These are phyloP conservation scores for Arabidopsis arenosa DNA, from an alignment of 345 rosid genomes.

Conservation along the genomic window DNA sequence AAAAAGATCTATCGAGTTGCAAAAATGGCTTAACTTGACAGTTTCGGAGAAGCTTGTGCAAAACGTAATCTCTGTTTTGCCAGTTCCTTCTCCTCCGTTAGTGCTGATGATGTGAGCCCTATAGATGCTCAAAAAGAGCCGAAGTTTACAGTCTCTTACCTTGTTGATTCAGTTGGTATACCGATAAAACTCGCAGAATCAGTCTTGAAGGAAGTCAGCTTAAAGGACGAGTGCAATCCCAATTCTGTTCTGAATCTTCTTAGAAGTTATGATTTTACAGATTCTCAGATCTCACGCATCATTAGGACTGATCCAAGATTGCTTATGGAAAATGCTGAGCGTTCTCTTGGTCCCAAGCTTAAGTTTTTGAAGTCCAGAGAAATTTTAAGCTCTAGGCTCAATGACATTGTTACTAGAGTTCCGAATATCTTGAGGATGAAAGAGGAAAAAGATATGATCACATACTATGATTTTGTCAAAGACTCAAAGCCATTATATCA, in stretches of 20 bases:
- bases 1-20: background rate
- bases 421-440: conserved; percentile 16
- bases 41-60: background rate
- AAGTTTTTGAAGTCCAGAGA: conserved; percentile 35
- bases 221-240: background rate
- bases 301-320: background rate
- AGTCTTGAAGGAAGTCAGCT: no score
- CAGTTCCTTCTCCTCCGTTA: no score
- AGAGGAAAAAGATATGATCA: background rate
- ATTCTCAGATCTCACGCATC: conserved; percentile 18
- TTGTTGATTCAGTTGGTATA: no score
- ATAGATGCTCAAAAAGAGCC: no score
- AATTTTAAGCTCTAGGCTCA: background rate
- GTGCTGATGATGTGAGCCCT: no score
- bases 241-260: conserved; percentile 14
- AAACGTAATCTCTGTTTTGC: background rate
- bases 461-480: no score
- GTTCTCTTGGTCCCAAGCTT: conserved; percentile 34
- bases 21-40: background rate
- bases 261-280: conserved; percentile 28
- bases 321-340: conserved; percentile 11
- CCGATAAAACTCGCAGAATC: no score
- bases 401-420: background rate
- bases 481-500: no score
- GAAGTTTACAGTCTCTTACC: no score